These are phyloP conservation scores for Neltuma alba DNA, from an alignment of 306 rosid species.

Conservation along the genomic window DNA sequence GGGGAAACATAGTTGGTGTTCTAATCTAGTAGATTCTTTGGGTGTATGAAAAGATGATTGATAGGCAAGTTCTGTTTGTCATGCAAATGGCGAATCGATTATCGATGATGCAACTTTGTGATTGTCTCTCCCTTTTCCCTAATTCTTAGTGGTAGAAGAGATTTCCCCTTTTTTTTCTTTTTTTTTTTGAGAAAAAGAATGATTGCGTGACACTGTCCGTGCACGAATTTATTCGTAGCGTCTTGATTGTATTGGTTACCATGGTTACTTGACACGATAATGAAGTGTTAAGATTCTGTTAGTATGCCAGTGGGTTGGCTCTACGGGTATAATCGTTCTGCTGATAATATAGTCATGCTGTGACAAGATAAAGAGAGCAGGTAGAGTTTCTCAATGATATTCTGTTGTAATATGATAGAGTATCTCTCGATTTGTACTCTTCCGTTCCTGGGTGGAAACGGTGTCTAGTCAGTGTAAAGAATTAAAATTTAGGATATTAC, in stretches of 20 bases:
- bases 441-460: background rate
- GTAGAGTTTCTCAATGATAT: background rate
- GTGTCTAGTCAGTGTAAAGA: background rate
- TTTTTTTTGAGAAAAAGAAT: background rate
- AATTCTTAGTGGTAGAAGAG: background rate
- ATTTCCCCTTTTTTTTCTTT: background rate
- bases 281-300: conserved; percentile 24
- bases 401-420: background rate
- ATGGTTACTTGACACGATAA: conserved; percentile 3
- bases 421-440: background rate
- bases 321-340: conserved; percentile 21
- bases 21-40: conserved; percentile 1
- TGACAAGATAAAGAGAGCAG: conserved; percentile 9
- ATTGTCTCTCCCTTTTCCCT: background rate
- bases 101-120: background rate
- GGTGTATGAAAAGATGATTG: background rate
- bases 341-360: conserved; percentile 8
- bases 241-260: background rate
- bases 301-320: conserved; percentile 21
- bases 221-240: conserved; percentile 7
- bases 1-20: background rate
- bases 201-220: background rate
- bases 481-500: background rate
- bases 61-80: background rate
- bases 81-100: background rate